phyloP scores from a whole-genome alignment of 2,329 filamentous ascomycete genomes.

The Pestalotiopsis fici region DNA sequence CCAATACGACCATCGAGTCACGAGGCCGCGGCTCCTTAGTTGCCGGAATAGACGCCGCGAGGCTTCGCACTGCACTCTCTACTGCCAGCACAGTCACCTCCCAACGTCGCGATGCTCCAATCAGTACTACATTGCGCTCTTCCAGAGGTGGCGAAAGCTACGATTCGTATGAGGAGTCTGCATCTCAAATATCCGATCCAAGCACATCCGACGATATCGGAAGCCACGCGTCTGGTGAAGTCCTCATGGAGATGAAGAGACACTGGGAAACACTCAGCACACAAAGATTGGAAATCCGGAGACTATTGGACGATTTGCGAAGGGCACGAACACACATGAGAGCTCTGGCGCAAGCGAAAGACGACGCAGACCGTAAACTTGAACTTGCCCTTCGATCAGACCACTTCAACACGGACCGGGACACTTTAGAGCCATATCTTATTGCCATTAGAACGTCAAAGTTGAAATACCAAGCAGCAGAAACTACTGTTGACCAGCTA shows the following conservation, averaged over 20 bases:
- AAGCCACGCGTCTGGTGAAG: neutral
- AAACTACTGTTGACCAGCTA: slow-evolving; percentile 26
- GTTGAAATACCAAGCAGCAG: slow-evolving; percentile 21
- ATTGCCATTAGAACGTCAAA: neutral
- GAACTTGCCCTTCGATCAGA: slow-evolving; percentile 16
- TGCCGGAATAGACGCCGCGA: too few relatives aligned
- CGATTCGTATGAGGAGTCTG: neutral
- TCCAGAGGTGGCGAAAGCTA: neutral
- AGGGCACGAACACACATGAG: slow-evolving; percentile 18
- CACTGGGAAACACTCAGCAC: slow-evolving; percentile 9
- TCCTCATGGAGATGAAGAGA: neutral
- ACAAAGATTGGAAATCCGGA: neutral
- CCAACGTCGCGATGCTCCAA: neutral
- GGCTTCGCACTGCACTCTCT: neutral
- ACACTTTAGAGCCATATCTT: neutral
- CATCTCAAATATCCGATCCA: neutral
- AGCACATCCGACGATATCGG: neutral
- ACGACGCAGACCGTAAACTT: slow-evolving; percentile 24
- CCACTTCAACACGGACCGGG: neutral
- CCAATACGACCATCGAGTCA: neutral
- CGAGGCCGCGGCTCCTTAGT: neutral
- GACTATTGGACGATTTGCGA: slow-evolving; percentile 14
- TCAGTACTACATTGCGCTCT: neutral
- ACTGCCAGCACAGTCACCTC: neutral
- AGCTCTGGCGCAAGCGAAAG: slow-evolving; percentile 21